Conservation (phyloP, 345 rosid genomes). For the Lagerstroemia speciosa region DNA sequence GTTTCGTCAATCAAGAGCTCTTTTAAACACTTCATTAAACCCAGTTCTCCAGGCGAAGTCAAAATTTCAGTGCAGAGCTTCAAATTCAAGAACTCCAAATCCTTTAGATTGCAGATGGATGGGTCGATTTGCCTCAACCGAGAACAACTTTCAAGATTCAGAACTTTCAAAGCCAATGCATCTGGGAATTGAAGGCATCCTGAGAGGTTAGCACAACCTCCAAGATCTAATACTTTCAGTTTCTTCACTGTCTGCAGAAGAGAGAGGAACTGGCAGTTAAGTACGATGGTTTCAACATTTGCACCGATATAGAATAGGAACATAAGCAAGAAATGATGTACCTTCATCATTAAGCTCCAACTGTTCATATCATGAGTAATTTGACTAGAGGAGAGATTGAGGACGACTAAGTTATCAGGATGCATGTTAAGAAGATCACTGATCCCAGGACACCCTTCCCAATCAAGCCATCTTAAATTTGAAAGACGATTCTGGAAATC, state of each 20-base stretch:
- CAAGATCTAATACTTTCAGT: constrained; percentile 11
- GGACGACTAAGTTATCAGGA: not conserved
- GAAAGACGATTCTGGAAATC: not conserved
- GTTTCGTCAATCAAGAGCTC: constrained; percentile 2
- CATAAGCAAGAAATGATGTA: not conserved
- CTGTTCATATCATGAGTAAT: not conserved
- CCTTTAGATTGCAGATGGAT: not conserved
- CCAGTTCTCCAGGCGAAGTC: not conserved
- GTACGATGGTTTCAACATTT: not conserved
- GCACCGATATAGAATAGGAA: too few species aligned
- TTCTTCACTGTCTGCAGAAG: constrained; percentile 1
- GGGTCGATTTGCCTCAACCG: not conserved
- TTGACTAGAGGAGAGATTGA: not conserved
- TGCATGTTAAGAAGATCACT: not conserved
- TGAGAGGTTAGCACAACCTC: not conserved
- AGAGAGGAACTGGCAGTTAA: not conserved
- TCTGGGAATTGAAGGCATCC: constrained; percentile 1
- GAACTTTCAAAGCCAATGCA: not conserved
- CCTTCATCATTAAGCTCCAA: constrained; percentile 8
- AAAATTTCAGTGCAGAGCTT: constrained; percentile 2
- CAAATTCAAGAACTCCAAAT: constrained; percentile 4
- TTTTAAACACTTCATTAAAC: not conserved
- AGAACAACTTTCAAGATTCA: constrained; percentile 7
- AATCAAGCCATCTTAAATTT: constrained; percentile 10
- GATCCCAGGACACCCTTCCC: not conserved